Evolutionary conservation across 345 rosid genomes (phyloP).

Genomic region (Microcos paniculata): DNA sequence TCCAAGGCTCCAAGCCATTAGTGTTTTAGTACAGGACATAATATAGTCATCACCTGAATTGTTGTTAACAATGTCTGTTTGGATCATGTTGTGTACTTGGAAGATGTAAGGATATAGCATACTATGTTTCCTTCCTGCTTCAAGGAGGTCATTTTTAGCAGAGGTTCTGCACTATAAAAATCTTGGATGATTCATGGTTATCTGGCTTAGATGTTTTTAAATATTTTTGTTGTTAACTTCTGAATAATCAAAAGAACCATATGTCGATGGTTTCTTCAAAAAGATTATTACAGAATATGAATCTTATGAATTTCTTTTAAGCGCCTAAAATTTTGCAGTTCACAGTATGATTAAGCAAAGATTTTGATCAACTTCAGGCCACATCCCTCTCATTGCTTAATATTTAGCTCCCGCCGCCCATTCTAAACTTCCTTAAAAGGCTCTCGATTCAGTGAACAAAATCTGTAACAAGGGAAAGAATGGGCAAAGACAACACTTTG

Average conservation of each 20-base stretch:
- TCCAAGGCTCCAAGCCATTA: slow-evolving; percentile 12
- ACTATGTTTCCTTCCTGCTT: neutral
- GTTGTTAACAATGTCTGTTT: slow-evolving; percentile 8
- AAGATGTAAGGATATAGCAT: neutral
- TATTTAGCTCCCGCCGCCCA: neutral
- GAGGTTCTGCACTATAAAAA: neutral
- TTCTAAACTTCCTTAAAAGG: neutral
- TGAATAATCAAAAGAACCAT: neutral
- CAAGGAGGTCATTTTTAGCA: neutral
- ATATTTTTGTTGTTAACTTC: neutral
- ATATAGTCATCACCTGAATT: neutral
- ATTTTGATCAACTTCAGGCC: neutral
- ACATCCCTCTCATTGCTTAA: too few species aligned
- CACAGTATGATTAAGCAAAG: neutral
- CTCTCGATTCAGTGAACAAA: neutral
- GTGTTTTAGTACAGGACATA: slow-evolving; percentile 2
- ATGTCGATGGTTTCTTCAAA: too few species aligned
- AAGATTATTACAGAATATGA: too few species aligned
- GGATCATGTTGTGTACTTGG: neutral
- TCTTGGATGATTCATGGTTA: neutral
- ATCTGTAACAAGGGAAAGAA: neutral
- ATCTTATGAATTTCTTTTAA: neutral
- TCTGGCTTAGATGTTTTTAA: neutral
- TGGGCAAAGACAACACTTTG: too few species aligned
- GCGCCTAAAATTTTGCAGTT: neutral